phyloP scores from a whole-genome alignment of 139 green algal genomes.

The Chlamydomonas incerta region DNA sequence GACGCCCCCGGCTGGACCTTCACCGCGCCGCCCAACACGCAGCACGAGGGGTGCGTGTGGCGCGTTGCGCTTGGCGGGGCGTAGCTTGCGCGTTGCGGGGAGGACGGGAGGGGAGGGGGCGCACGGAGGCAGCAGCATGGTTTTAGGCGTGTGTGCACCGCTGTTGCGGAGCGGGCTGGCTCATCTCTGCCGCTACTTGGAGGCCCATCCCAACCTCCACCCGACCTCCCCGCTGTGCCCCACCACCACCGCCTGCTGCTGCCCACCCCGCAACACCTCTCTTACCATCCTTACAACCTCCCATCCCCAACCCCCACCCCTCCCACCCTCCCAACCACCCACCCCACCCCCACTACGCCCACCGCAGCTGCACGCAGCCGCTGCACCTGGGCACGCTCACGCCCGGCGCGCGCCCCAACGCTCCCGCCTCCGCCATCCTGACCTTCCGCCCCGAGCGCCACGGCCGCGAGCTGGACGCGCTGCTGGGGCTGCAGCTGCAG shows the following conservation, averaged over 20 bases:
- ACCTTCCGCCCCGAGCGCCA: conserved; percentile 65
- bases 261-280: too few species aligned
- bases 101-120: too few species aligned
- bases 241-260: too few species aligned
- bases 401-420: conserved; percentile 44
- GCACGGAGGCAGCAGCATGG: too few species aligned
- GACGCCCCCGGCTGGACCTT: conserved; percentile 80
- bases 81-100: too few species aligned
- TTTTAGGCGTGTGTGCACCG: too few species aligned
- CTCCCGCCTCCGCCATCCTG: conserved; percentile 71
- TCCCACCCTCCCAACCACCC: not conserved
- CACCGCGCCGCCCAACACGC: conserved; percentile 32
- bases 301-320: not conserved
- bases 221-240: too few species aligned
- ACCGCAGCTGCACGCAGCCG: conserved; percentile 37
- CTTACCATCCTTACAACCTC: too few species aligned
- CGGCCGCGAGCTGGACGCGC: conserved; percentile 48
- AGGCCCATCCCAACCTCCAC: too few species aligned
- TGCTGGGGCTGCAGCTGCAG: conserved; percentile 65
- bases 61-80: too few species aligned
- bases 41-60: conserved; percentile 33
- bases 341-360: not conserved
- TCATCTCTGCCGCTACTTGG: too few species aligned
- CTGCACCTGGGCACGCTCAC: conserved; percentile 73
- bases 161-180: too few species aligned